Evolutionary conservation across 1,139 yeast genomes (phyloP), one percentile per base, ranked within the genome.

Genomic region (Candida frijolesensis): DNA sequence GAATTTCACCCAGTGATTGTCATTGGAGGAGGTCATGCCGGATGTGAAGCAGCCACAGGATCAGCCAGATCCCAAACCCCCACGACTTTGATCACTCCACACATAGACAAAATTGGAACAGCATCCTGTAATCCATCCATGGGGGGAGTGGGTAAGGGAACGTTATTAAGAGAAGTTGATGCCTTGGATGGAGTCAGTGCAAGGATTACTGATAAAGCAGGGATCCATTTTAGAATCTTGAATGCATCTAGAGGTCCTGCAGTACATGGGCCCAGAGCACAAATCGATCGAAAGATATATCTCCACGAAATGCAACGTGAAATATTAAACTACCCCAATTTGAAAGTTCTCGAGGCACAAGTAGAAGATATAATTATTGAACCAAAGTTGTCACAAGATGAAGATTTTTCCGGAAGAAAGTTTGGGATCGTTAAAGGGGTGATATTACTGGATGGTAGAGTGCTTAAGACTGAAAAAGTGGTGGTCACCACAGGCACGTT

Each of bases 101-200:
- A 75, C 47, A 65, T 83, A 30, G 65, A 76, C 34, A 89, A 90
- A 61, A 84, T 95, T 10, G 99, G 99, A 0, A 88, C 96, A 0
- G 95, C 98, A 30, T 90, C 97, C 1, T 95, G 99, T 65, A 95
- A 95, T 64, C 99, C 99, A 4, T 91, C 91, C 45, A 89, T 91
- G 87, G 99, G 99, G 38, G 99, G 99, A 48, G 95, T 95, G 47
- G 99, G 99, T 1, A 95, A 95, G 62, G 99, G 99, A 16, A 94
- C 97, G 1, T 72, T 95, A 46, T 70, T 95, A 37, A 80, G 91
- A 57, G 99, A 95, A 67, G 90, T 95, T 7, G 99, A 95, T 71
- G 98, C 99, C 0, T 72, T 95, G 49, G 99, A 92, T 66, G 99
- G 99, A 3, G 88, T 94, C 0, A 84, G 96, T 6, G 85, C 94